These are phyloP conservation scores for Bipolaris oryzae DNA, from an alignment of 2,329 filamentous ascomycete genomes.

Conservation along the genomic window DNA sequence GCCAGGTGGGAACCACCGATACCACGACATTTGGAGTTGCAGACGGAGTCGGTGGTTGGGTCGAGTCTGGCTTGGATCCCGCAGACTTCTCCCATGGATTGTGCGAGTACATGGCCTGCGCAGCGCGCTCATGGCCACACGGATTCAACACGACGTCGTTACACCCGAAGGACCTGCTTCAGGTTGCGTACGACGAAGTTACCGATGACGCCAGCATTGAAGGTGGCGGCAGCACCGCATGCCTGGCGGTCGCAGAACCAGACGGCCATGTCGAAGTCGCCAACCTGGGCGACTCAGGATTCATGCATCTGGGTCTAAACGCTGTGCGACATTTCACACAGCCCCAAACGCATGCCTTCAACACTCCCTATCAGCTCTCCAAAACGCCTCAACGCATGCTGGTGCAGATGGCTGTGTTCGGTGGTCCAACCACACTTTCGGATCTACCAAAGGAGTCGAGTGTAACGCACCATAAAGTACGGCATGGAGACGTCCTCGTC, in stretches of 20 bases:
- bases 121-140: constrained; percentile 65
- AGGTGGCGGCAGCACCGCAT: constrained; percentile 91
- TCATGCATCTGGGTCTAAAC: constrained; percentile 82
- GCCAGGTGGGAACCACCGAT: constrained; percentile 73
- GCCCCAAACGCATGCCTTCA: constrained; percentile 95
- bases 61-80: constrained; percentile 88
- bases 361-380: constrained; percentile 93
- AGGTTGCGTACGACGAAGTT: constrained; percentile 82
- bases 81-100: constrained; percentile 94
- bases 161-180: constrained; percentile 73
- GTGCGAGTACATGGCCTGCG: constrained; percentile 88
- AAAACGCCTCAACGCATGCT: constrained; percentile 82
- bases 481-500: constrained; percentile 91
- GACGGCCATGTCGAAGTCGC: constrained; percentile 83
- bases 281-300: constrained; percentile 95
- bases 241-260: constrained; percentile 76
- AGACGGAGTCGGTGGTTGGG: constrained; percentile 95
- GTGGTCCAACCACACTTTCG: constrained; percentile 69
- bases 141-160: constrained; percentile 51
- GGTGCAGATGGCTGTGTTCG: constrained; percentile 80
- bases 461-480: constrained; percentile 74
- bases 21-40: constrained; percentile 85
- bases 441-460: constrained; percentile 86
- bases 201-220: constrained; percentile 73
- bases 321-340: constrained; percentile 82